These are phyloP conservation scores for Auxenochlorella protothecoides DNA, from an alignment of 139 green algal genomes.

Conservation along the genomic window DNA sequence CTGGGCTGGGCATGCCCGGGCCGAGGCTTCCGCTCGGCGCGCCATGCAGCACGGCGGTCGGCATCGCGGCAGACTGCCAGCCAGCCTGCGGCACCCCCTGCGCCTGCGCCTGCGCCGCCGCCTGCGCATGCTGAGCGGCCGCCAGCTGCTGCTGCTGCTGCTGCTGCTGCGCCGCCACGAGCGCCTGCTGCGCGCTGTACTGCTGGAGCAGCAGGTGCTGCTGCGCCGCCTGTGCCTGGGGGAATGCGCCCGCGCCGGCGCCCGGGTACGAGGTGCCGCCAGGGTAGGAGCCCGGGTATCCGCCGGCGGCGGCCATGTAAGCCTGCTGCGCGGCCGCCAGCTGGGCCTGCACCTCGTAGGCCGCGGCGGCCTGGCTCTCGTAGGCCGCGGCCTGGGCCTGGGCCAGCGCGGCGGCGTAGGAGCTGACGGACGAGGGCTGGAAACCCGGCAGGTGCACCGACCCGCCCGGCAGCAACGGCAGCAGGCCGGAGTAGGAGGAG, in stretches of 20 bases:
- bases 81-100: constrained; percentile 1
- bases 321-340: no score
- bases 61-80: constrained; percentile 1
- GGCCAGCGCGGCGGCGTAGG: constrained; percentile 19
- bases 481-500: no score
- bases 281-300: no score
- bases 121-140: background rate
- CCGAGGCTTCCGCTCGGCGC: no score
- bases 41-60: no score
- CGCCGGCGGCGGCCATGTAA: no score
- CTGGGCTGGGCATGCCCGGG: no score
- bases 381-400: constrained; percentile 1
- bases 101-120: background rate
- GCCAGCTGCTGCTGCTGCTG: background rate
- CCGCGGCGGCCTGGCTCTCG: no score
- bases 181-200: constrained; percentile 2
- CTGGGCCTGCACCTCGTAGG: no score
- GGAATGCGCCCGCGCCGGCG: no score
- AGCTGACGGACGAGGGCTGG: constrained; percentile 17
- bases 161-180: background rate
- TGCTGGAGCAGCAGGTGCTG: background rate
- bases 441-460: constrained; percentile 3
- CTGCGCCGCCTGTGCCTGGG: background rate
- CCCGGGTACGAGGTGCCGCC: no score
- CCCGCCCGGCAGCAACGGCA: no score